phyloP scores from a whole-genome alignment of 768 basidiomycete species.

The Serpula lacrymans region DNA sequence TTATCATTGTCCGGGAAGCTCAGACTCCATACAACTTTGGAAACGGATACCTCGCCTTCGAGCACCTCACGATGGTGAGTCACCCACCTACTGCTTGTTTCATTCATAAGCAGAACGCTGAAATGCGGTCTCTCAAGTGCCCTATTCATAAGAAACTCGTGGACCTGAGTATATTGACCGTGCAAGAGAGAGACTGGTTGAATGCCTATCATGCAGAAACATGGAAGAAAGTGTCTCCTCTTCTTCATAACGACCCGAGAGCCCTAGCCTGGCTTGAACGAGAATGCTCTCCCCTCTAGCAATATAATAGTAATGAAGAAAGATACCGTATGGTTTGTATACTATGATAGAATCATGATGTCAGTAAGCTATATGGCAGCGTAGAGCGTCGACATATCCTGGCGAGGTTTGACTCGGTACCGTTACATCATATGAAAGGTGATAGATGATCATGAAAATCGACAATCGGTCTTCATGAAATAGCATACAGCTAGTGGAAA shows the following conservation, averaged over 20 bases:
- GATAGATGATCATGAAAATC: too few species aligned
- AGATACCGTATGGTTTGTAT: too few species aligned
- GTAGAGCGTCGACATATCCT: too few species aligned
- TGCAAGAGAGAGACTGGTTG: constrained; percentile 76
- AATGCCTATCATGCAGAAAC: constrained; percentile 81
- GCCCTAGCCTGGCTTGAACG: constrained; percentile 62
- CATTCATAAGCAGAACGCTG: not conserved
- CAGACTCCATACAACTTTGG: constrained; percentile 80
- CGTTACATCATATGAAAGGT: too few species aligned
- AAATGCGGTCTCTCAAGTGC: constrained; percentile 35
- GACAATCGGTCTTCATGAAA: too few species aligned
- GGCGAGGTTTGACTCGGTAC: too few species aligned
- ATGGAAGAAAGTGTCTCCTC: constrained; percentile 66
- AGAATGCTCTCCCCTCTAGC: constrained; percentile 50
- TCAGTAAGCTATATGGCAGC: too few species aligned
- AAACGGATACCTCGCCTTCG: constrained; percentile 79
- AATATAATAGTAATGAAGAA: too few species aligned
- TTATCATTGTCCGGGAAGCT: constrained; percentile 72
- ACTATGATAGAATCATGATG: too few species aligned
- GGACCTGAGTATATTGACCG: constrained; percentile 56
- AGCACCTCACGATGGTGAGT: constrained; percentile 83
- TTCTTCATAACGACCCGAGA: constrained; percentile 58
- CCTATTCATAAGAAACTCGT: constrained; percentile 88
- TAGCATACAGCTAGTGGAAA: too few species aligned
- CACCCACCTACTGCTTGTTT: too few species aligned